Conservation (phyloP, 169 alveolate genomes). For the Besnoitia besnoiti region DNA sequence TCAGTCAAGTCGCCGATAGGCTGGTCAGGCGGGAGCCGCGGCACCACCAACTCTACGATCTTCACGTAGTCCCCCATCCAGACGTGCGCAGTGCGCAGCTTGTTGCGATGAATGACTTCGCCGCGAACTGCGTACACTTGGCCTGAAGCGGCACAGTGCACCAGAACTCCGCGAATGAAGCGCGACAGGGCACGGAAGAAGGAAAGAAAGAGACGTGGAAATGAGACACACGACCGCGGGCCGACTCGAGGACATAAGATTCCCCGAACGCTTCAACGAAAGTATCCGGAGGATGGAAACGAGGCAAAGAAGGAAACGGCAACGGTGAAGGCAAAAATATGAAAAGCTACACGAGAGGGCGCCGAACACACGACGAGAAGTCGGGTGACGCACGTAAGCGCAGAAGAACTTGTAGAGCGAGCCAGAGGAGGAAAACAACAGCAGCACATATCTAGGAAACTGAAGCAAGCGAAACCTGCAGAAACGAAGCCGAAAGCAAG, state of each 20-base stretch:
- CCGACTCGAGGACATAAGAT: too few species aligned
- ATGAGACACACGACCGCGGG: too few species aligned
- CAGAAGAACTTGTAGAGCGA: too few species aligned
- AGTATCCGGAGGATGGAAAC: not conserved
- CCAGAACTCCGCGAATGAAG: not conserved
- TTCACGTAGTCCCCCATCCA: slow-evolving; percentile 74
- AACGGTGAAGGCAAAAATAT: too few species aligned
- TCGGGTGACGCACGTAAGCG: too few species aligned
- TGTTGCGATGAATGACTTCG: slow-evolving; percentile 65
- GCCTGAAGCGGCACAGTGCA: slow-evolving; percentile 37
- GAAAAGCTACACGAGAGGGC: not conserved
- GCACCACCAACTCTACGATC: slow-evolving; percentile 60
- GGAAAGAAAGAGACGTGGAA: not conserved
- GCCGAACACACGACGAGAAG: not conserved
- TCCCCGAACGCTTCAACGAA: not conserved
- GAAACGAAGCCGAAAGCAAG: not conserved
- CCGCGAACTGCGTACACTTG: slow-evolving; percentile 72
- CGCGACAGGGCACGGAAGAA: not conserved
- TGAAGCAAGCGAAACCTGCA: not conserved
- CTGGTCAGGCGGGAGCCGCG: not conserved
- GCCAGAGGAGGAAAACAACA: not conserved
- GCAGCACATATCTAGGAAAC: not conserved
- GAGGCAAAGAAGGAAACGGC: not conserved
- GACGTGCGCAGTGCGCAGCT: slow-evolving; percentile 72
- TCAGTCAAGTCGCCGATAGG: slow-evolving; percentile 69